A percentile compares a stretch with the other conserved stretches of the same genome.
These are phyloP conservation scores for Mycena galopus DNA, from an alignment of 768 basidiomycete genomes.

Conservation along the genomic window DNA sequence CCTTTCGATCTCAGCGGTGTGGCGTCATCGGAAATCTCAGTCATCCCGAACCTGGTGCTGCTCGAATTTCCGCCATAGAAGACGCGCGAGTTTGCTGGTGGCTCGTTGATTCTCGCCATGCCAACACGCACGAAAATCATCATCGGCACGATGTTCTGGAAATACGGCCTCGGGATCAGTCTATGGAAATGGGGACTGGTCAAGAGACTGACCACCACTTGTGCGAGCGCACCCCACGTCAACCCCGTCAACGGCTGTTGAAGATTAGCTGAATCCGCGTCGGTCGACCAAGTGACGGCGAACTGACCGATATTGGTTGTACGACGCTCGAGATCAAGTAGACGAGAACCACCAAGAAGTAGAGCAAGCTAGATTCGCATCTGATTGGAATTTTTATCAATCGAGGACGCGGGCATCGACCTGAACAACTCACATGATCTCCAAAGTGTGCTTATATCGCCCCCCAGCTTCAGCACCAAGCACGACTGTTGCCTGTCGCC, in stretches of 20 bases:
- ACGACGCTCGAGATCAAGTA: background rate
- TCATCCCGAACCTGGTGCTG: background rate
- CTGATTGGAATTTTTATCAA: background rate
- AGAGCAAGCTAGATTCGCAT: constrained; percentile 23
- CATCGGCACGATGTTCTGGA: constrained; percentile 18
- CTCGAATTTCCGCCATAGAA: background rate
- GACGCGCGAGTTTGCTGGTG: background rate
- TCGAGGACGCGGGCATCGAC: background rate
- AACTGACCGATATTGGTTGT: background rate
- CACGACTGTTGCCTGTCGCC: background rate
- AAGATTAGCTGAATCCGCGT: background rate
- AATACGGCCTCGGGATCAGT: background rate
- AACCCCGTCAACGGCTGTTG: background rate
- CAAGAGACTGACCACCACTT: constrained; percentile 20
- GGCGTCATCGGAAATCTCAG: background rate
- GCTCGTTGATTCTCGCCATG: background rate
- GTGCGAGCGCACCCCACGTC: constrained; percentile 8
- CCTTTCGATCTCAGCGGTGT: background rate
- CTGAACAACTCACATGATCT: background rate
- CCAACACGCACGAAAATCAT: constrained; percentile 17
- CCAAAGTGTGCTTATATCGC: background rate
- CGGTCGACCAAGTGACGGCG: background rate
- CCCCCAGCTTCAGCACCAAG: background rate
- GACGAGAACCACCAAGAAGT: background rate
- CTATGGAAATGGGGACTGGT: background rate